These are phyloP conservation scores for Pseudogymnoascus sp. DNA, from an alignment of 2,329 filamentous ascomycete species.

Conservation along the genomic window DNA sequence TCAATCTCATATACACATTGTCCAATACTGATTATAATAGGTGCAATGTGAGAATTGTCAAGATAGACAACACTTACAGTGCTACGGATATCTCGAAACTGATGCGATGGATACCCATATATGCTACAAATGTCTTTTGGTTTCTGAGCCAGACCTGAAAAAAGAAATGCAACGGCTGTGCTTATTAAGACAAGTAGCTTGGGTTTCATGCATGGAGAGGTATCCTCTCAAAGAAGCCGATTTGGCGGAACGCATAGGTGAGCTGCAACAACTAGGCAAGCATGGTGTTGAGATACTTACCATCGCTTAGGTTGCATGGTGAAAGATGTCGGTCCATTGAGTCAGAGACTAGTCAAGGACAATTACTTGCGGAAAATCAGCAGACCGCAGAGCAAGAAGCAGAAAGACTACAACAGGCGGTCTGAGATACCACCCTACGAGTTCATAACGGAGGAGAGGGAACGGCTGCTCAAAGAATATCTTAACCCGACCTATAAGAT, in stretches of 20 bases:
- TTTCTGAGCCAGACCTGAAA: neutral
- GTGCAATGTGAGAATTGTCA: neutral
- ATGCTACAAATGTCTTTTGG: neutral
- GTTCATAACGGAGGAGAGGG: neutral
- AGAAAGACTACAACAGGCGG: neutral
- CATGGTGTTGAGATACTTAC: neutral
- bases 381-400: neutral
- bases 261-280: neutral
- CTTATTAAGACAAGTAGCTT: neutral
- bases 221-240: neutral
- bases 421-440: neutral
- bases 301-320: neutral
- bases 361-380: neutral
- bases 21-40: neutral
- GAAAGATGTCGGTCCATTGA: neutral
- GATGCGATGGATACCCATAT: neutral
- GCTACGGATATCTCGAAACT: slow-evolving; percentile 2
- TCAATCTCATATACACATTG: neutral
- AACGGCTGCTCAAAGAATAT: neutral
- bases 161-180: neutral
- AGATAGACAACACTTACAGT: neutral
- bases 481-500: neutral
- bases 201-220: neutral
- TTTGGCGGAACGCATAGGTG: neutral
- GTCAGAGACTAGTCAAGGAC: neutral